Base-by-base conservation (phyloP, 2,329 filamentous ascomycete species). In the Lachnellula arida region DNA sequence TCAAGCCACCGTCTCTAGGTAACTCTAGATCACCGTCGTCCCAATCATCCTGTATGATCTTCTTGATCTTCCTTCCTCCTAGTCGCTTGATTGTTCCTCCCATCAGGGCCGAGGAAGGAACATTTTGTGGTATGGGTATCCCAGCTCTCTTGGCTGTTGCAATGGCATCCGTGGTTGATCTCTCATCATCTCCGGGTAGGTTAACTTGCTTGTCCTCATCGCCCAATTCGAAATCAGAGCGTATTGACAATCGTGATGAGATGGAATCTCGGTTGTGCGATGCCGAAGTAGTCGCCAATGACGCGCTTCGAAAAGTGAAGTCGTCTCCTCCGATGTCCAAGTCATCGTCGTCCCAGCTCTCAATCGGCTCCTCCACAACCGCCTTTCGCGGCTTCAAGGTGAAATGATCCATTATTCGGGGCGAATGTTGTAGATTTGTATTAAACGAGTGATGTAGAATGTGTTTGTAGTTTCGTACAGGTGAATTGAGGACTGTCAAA, bases 21-120 rank as follows among this genome's bases (percentile, higher is more conserved):
- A 91, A 71, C 64, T 89, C 87, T 49, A 93, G 73, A 64, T 93
- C 87, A 53, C 92, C 74, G 65, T 93, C 89, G 63, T 91, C 87
- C 59, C 84, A 86, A 86, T 89, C 93, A 70, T 93, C 89, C 60
- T 89, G 84, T 57, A 89, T 82, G 42, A 86, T 84, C 67, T 83
- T 87, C 67, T 85, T 86, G 19, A 88, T 78, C 66, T 87, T 91
- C 63, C 84, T 81, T 57, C 84, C 85, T 49, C 92, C 92, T 35
- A 97, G 79, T 64, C 92, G 81, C 75, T 95, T 96, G 69, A 97
- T 97, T 9, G 91, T 93, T 51, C 94, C 94, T 52, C 93, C 93
- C 70, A 94, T 82, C 43, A 99, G 77, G 32, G 94, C 94, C 19
- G 93, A 96, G 32, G 89, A 84, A 1, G 93, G 91, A 34, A 97